Evolutionary conservation across 352 stramenopile species (phyloP), one percentile per base, ranked within the genome.

Genomic region (Pythium plurisporium): DNA sequence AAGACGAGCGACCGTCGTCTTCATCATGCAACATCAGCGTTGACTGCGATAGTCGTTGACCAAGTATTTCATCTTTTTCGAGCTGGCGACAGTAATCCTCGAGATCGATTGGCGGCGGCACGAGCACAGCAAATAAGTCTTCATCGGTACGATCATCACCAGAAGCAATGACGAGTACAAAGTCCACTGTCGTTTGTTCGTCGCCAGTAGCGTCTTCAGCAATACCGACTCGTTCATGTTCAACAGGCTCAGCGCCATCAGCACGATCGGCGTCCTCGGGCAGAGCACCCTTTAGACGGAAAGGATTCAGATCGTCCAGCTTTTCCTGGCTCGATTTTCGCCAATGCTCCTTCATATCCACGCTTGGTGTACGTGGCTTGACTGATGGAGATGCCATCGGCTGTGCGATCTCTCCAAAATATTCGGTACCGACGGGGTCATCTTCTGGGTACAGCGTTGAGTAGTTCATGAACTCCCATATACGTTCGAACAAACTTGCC

Each of bases 391-490:
- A 87, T 3, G 61, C 64, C 3, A 67, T 30, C 11, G 68, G 62
- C 22, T 77, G 68, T 1, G 87, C 69, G 8, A 59, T 50, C 20
- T 89, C 80, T 33, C 82, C 82, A 58, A 93, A 89, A 59, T 89
- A 91, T 12, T 85, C 71, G 0, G 80, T 89, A 4, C 72, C 76
- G 20, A 87, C 74, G 0, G 70, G 62, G 15, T 80, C 65, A 51
- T 92, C 80, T n/a, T 86, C 72, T 1, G 80, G 80, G 45, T 84
- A 89, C 34, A 90, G 47, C 2, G 67, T 69, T 23, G 64, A 55
- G 69, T 84, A 87, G 51, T 91, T 91, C 80, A 89, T 89, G 55
- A 81, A 93, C 67, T 91, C 79, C 82, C 82, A 93, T 38, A 93
- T 85, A 9, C 80, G 76, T 50, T 91, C 82, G 50, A 93, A 91